Percentiles rank a stretch among this genome's conserved stretches.
Evolutionary conservation across 805 yeast genomes (phyloP).

Genomic region (Cyberlindnera amylophila): DNA sequence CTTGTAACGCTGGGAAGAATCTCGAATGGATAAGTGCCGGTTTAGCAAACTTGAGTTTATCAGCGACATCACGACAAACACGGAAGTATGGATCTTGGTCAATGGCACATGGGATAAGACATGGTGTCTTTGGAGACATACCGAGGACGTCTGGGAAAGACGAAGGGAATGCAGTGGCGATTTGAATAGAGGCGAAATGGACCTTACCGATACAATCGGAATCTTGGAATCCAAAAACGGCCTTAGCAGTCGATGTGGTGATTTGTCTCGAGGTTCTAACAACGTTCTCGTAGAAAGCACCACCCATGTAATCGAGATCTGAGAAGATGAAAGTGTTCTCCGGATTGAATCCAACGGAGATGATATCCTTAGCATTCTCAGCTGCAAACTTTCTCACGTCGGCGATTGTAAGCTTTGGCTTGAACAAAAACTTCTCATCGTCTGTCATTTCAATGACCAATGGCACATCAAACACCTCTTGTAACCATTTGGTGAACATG

Average conservation of each 20-base stretch:
- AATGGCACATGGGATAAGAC: constrained; percentile 97
- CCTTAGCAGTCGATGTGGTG: constrained; percentile 94
- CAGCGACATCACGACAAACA: constrained; percentile 96
- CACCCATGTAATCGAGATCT: constrained; percentile 89
- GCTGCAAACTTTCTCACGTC: constrained; percentile 78
- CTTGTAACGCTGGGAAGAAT: constrained; percentile 98
- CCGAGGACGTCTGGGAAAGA: constrained; percentile 94
- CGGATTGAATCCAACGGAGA: constrained; percentile 91
- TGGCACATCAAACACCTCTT: constrained; percentile 96
- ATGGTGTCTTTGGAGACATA: constrained; percentile 83
- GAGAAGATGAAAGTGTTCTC: constrained; percentile 94
- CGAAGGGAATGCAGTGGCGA: constrained; percentile 92
- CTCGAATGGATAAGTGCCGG: constrained; percentile 91
- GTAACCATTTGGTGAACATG: constrained; percentile 94
- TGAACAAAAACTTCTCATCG: constrained; percentile 95
- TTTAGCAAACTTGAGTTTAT: constrained; percentile 82
- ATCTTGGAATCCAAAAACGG: constrained; percentile 95
- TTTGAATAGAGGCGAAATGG: constrained; percentile 95
- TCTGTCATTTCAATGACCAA: constrained; percentile 91
- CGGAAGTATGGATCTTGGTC: constrained; percentile 99
- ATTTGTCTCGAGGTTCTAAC: constrained; percentile 90
- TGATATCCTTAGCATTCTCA: constrained; percentile 88
- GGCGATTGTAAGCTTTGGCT: constrained; percentile 81
- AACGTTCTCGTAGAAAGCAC: constrained; percentile 90
- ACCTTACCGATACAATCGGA: constrained; percentile 91